Evolutionary conservation across 2,329 filamentous ascomycete genomes (phyloP).

Genomic region (Cladosporium phlei): DNA sequence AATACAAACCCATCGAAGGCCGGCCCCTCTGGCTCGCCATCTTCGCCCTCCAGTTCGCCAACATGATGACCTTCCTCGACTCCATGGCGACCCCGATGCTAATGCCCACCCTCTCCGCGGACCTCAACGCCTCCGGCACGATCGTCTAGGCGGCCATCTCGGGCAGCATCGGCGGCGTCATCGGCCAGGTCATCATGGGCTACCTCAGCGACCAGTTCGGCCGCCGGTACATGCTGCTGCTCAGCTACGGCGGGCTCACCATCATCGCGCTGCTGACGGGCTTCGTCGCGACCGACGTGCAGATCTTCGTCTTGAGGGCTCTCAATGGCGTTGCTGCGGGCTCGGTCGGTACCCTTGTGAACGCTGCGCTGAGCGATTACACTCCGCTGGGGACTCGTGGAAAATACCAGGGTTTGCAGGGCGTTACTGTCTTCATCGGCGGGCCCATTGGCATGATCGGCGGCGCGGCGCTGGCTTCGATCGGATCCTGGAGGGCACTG

Average conservation of each 20-base stretch:
- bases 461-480: slow-evolving; percentile 17
- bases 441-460: slow-evolving; percentile 19
- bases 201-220: slow-evolving; percentile 23
- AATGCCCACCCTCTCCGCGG: slow-evolving; percentile 14
- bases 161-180: slow-evolving; percentile 16
- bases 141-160: slow-evolving; percentile 21
- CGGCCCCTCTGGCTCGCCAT: background rate
- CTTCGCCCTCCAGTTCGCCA: slow-evolving; percentile 10
- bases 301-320: slow-evolving; percentile 16
- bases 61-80: slow-evolving; percentile 12
- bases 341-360: slow-evolving; percentile 22
- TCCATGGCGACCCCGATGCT: slow-evolving; percentile 17
- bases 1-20: slow-evolving; percentile 5
- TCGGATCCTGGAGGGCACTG: slow-evolving; percentile 15
- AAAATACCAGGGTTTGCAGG: slow-evolving; percentile 19
- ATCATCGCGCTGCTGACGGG: slow-evolving; percentile 14
- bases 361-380: slow-evolving; percentile 23
- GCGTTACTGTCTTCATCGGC: slow-evolving; percentile 12
- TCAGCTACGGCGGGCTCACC: slow-evolving; percentile 10
- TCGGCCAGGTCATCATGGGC: slow-evolving; percentile 21
- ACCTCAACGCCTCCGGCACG: slow-evolving; percentile 16
- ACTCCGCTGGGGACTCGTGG: slow-evolving; percentile 15
- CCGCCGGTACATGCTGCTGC: slow-evolving; percentile 19
- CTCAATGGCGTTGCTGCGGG: slow-evolving; percentile 20
- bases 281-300: slow-evolving; percentile 3